Conservation (phyloP, 1,139 yeast genomes). For the Candida smagusa region DNA sequence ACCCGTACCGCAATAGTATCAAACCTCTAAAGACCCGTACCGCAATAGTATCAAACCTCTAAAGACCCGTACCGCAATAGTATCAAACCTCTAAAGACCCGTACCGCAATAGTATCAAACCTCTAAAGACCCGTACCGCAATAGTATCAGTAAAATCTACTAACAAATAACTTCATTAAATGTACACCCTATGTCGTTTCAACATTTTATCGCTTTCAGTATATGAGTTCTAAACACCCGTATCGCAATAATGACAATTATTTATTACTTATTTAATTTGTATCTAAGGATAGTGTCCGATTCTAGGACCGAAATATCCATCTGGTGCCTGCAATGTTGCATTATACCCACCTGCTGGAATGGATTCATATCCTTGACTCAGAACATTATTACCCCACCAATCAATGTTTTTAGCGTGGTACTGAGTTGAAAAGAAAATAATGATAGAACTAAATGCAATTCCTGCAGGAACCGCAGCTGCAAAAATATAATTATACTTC, state of each 20-base stretch:
- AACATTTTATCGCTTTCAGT: too few relatives aligned
- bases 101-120: too few relatives aligned
- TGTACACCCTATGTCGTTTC: too few relatives aligned
- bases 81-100: background rate
- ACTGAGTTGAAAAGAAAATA: conserved; percentile 19
- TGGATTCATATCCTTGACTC: conserved; percentile 13
- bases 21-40: too few relatives aligned
- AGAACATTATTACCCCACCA: conserved; percentile 20
- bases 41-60: too few relatives aligned
- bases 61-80: background rate
- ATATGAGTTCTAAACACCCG: background rate
- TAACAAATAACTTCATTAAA: too few relatives aligned
- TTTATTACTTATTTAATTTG: too few relatives aligned
- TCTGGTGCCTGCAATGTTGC: conserved; percentile 13
- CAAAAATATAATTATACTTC: conserved; percentile 18
- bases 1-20: too few relatives aligned
- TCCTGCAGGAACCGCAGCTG: conserved; percentile 17
- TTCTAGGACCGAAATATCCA: conserved; percentile 16
- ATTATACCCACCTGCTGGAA: conserved; percentile 7
- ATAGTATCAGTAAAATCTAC: too few relatives aligned
- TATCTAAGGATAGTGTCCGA: conserved; percentile 9
- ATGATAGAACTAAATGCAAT: conserved; percentile 16
- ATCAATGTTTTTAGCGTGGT: conserved; percentile 11
- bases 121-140: too few relatives aligned
- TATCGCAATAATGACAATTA: too few relatives aligned